Evolutionary conservation across 495 filamentous ascomycete species (phyloP), one percentile per base, ranked within the genome.

Genomic region (Penicillium waksmanii): DNA sequence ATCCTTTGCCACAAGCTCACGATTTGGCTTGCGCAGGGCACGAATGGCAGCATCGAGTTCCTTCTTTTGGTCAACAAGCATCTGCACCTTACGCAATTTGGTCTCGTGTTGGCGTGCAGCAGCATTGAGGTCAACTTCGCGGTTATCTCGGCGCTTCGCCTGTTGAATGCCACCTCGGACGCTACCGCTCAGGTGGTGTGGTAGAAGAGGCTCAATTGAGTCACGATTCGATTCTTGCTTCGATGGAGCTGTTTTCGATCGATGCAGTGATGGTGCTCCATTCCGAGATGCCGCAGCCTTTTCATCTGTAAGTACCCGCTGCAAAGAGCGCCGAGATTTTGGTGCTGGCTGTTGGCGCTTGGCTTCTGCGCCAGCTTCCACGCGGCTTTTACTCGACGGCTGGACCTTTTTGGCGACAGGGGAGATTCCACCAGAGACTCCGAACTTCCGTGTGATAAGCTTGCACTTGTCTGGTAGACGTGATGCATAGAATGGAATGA

Each of bases 401-500:
- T 23, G 57, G 43, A 62, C 55, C 52, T 75, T 61, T 58, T 64
- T 62, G 51, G 67, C 40, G 9, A 76, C 76, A 1, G 89, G 85
- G 31, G 90, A 87, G 43, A 85, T 78, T 33, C 84, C 80, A 25
- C 83, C 77, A 3, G 89, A 88, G 0, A 91, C 92, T 13, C 93
- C 93, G 9, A 97, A 85, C 73, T 97, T 97, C 58, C 88, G 88
- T 61, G 89, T 94, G 59, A 98, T 85, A 38, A 81, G 77, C 50
- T 85, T 85, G 72, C 91, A 95, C 47, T 89, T 82, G 25, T 93
- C 87, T 6, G 93, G 94, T 10, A 97, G 77, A 21, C 93, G 88
- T 12, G 91, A 84, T 36, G 87, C 86, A 66, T 96, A 98, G 78
- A 98, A 98, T 47, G 95, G 94, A 40, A 96, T 76, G 65, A 98